phyloP scores from a whole-genome alignment of 345 rosid species.

The Turritis glabra region DNA sequence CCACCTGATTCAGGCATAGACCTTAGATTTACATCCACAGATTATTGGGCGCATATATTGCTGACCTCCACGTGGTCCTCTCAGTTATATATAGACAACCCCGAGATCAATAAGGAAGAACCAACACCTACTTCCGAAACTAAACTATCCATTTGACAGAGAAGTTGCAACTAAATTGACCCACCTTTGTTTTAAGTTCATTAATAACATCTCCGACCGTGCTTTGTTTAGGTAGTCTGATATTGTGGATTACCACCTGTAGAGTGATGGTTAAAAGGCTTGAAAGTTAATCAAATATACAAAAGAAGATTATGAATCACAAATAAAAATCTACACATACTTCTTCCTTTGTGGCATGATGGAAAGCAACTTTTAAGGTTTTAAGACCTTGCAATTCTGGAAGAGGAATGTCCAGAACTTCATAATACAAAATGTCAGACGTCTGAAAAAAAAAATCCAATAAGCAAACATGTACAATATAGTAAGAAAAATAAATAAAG shows the following conservation, averaged over 20 bases:
- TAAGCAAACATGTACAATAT: conserved; percentile 27
- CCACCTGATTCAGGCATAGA: conserved; percentile 63
- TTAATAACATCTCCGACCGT: conserved; percentile 88
- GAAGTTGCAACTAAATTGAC: conserved; percentile 2
- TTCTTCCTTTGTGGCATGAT: conserved; percentile 79
- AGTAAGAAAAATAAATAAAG: conserved; percentile 23
- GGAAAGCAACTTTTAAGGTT: conserved; percentile 84
- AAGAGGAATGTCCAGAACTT: conserved; percentile 94
- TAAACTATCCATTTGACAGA: conserved; percentile 12
- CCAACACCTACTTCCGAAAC: conserved; percentile 2
- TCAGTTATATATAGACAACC: conserved; percentile 8
- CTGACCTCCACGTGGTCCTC: no score
- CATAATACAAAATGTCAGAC: conserved; percentile 89
- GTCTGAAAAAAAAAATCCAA: conserved; percentile 47
- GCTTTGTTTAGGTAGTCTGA: conserved; percentile 91
- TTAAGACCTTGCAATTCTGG: conserved; percentile 93
- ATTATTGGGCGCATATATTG: no score
- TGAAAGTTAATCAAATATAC: conserved; percentile 1
- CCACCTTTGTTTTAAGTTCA: conserved; percentile 86
- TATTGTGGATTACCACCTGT: conserved; percentile 82
- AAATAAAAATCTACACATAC: conserved; percentile 45
- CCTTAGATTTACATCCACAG: conserved; percentile 15
- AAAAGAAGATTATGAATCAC: conserved; percentile 3
- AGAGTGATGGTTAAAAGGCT: conserved; percentile 30
- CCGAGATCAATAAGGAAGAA: conserved; percentile 11